A percentile compares a stretch with the other conserved stretches of the same genome.
Conservation (phyloP, 225 moss, liverwort and hornwort species). For the Climacium dendroides region DNA sequence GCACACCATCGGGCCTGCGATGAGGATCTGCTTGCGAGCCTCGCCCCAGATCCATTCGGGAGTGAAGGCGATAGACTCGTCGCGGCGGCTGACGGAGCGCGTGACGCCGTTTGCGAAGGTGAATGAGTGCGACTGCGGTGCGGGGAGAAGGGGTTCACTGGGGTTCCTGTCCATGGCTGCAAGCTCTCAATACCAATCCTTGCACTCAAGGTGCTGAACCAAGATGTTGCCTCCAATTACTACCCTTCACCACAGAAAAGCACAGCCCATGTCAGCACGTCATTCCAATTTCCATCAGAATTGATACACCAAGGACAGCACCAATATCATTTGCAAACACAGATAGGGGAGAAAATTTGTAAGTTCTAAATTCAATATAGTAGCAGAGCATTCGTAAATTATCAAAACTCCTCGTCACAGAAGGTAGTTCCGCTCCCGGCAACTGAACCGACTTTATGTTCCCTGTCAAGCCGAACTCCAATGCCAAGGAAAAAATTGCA, state of each 20-base stretch:
- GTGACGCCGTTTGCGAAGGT: conserved; percentile 3
- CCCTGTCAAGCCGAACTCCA: not conserved
- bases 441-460: not conserved
- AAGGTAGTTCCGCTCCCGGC: not conserved
- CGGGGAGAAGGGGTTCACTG: not conserved
- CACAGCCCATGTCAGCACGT: not conserved
- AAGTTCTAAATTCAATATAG: not conserved
- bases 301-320: too few relatives aligned
- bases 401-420: not conserved
- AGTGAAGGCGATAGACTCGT: conserved; percentile 1
- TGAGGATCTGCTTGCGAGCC: conserved; percentile 12
- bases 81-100: conserved; percentile 10
- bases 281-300: not conserved
- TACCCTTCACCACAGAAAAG: not conserved
- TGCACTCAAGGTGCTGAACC: not conserved
- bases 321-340: not conserved
- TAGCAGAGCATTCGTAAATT: too few relatives aligned
- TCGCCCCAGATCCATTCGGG: conserved; percentile 41
- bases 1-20: conserved; percentile 55
- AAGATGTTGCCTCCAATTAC: not conserved
- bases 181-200: not conserved
- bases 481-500: not conserved
- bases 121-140: not conserved
- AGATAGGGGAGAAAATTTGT: not conserved
- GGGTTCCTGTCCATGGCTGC: not conserved